phyloP scores from a whole-genome alignment of 495 filamentous ascomycete species.

The Diplogelasinospora grovesii region DNA sequence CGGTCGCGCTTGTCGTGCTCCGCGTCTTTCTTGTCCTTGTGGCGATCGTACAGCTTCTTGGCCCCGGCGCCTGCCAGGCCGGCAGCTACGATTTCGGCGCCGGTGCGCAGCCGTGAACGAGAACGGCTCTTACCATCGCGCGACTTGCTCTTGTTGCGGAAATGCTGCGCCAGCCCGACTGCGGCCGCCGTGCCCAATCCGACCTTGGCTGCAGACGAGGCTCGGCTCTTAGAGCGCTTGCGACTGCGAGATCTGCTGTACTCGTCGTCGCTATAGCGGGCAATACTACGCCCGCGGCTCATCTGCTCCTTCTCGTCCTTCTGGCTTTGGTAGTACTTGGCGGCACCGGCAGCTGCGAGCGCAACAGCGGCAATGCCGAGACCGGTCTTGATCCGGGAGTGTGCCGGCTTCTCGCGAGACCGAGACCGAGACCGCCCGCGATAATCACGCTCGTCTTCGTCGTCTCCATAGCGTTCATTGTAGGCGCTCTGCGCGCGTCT shows the following conservation, averaged over 20 bases:
- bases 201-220: slow-evolving; percentile 66
- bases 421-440: slow-evolving; percentile 48
- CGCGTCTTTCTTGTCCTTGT: slow-evolving; percentile 41
- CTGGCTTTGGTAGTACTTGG: slow-evolving; percentile 66
- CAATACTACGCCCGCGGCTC: slow-evolving; percentile 63
- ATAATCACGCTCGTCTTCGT: slow-evolving; percentile 35
- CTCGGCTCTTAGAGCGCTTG: slow-evolving; percentile 52
- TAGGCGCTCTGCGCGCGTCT: slow-evolving; percentile 68
- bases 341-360: slow-evolving; percentile 64
- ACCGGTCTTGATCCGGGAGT: slow-evolving; percentile 55
- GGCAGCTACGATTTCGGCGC: slow-evolving; percentile 61
- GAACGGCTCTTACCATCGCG: slow-evolving; percentile 45
- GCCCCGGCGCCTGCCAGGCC: slow-evolving; percentile 73
- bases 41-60: slow-evolving; percentile 74
- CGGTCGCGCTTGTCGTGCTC: slow-evolving; percentile 35
- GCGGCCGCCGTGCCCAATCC: slow-evolving; percentile 72
- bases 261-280: slow-evolving; percentile 45
- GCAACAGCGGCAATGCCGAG: slow-evolving; percentile 76
- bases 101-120: slow-evolving; percentile 51
- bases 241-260: slow-evolving; percentile 33
- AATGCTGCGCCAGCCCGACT: slow-evolving; percentile 67
- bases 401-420: slow-evolving; percentile 45
- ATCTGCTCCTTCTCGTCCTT: slow-evolving; percentile 58
- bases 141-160: slow-evolving; percentile 60
- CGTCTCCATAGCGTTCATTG: slow-evolving; percentile 54